Evolutionary conservation across 345 rosid species (phyloP).

Genomic region (Pelargonium nanum): DNA sequence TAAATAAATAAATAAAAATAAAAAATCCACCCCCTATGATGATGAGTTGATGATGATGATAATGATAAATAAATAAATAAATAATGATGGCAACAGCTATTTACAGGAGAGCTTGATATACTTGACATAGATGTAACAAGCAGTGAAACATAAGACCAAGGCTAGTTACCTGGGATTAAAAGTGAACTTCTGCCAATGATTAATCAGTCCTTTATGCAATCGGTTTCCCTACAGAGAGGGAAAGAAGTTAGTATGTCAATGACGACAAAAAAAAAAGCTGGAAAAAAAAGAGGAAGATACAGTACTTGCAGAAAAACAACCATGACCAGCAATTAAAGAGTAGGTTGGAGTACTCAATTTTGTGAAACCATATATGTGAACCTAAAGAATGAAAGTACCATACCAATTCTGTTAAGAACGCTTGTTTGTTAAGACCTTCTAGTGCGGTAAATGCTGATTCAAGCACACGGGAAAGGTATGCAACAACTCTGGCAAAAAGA

Average conservation of each 20-base stretch:
- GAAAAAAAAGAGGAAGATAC: background rate
- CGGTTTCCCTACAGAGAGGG: slow-evolving; percentile 52
- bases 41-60: too few relatives aligned
- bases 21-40: too few relatives aligned
- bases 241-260: too few relatives aligned
- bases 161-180: slow-evolving; percentile 80
- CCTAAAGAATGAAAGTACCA: slow-evolving; percentile 10
- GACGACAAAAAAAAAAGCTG: background rate
- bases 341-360: background rate
- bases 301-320: background rate
- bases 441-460: slow-evolving; percentile 91
- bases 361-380: background rate
- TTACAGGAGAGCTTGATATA: background rate
- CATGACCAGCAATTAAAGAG: background rate
- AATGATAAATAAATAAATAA: too few relatives aligned
- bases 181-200: slow-evolving; percentile 93
- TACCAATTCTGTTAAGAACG: slow-evolving; percentile 94
- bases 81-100: background rate
- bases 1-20: too few relatives aligned
- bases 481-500: slow-evolving; percentile 60
- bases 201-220: slow-evolving; percentile 72
- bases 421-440: slow-evolving; percentile 97
- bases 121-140: background rate
- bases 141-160: slow-evolving; percentile 6
- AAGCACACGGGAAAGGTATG: slow-evolving; percentile 92